phyloP scores from a whole-genome alignment of 2,329 filamentous ascomycete genomes.

The Trichoderma koningiopsis region DNA sequence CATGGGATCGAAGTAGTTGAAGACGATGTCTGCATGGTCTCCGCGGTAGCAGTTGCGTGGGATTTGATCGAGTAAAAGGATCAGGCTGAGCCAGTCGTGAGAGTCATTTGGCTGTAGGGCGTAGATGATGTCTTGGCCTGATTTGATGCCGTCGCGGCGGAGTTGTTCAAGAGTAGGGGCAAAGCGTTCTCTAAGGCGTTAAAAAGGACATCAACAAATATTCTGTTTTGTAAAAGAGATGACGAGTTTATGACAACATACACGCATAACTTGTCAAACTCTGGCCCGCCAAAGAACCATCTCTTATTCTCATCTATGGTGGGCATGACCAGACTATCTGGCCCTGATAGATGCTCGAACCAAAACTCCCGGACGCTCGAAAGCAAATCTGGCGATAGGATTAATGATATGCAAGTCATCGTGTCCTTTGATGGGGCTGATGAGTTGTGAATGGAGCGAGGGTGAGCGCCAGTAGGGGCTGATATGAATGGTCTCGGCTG shows the following conservation, averaged over 20 bases:
- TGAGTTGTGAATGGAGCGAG: background rate
- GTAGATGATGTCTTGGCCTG: slow-evolving; percentile 37
- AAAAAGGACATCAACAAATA: background rate
- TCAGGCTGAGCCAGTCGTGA: slow-evolving; percentile 49
- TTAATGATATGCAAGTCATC: slow-evolving; percentile 25
- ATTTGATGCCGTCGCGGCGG: slow-evolving; percentile 32
- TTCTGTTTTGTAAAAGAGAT: background rate
- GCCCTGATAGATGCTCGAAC: slow-evolving; percentile 40
- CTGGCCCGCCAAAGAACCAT: slow-evolving; percentile 42
- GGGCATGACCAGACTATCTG: slow-evolving; percentile 35
- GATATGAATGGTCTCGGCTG: background rate
- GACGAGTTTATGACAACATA: slow-evolving; percentile 29
- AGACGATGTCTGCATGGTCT: slow-evolving; percentile 47
- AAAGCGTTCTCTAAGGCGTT: slow-evolving; percentile 35
- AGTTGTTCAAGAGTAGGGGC: slow-evolving; percentile 41
- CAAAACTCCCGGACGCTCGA: slow-evolving; percentile 41
- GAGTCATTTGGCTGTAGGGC: slow-evolving; percentile 34
- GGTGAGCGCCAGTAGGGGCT: background rate
- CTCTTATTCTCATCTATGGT: slow-evolving; percentile 33
- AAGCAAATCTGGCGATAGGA: slow-evolving; percentile 37
- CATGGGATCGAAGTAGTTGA: slow-evolving; percentile 59
- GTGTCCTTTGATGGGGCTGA: background rate
- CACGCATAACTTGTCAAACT: slow-evolving; percentile 42
- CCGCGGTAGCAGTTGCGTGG: slow-evolving; percentile 63
- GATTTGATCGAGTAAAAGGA: slow-evolving; percentile 64